Evolutionary conservation across 768 basidiomycete genomes (phyloP).

Genomic region (Leucocoprinus birnbaumii): DNA sequence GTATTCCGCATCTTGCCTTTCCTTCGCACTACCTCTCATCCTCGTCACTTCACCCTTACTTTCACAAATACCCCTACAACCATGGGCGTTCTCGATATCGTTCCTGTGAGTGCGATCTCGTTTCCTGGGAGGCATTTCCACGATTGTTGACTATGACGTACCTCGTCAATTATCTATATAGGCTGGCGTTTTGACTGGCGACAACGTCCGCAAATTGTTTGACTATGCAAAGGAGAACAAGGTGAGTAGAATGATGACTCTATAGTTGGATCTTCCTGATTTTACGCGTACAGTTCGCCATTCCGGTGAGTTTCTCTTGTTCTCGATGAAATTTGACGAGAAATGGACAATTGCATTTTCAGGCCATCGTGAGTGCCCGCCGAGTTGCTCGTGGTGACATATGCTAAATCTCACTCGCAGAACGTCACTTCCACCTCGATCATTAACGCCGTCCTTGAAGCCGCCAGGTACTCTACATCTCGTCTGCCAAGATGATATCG

Average conservation of each 20-base stretch:
- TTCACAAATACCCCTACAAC: slow-evolving; percentile 9
- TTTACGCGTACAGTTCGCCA: slow-evolving; percentile 60
- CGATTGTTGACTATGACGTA: background rate
- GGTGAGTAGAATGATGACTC: slow-evolving; percentile 38
- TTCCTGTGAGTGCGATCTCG: slow-evolving; percentile 58
- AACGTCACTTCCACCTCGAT: slow-evolving; percentile 97
- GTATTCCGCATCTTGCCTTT: slow-evolving; percentile 7
- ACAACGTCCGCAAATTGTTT: slow-evolving; percentile 92
- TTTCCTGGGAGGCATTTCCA: background rate
- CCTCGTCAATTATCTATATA: slow-evolving; percentile 26
- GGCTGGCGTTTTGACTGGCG: slow-evolving; percentile 95
- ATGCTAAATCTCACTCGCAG: slow-evolving; percentile 36
- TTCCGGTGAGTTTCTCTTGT: slow-evolving; percentile 47
- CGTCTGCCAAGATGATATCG: background rate
- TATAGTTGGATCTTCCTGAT: background rate
- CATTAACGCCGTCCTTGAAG: slow-evolving; percentile 93
- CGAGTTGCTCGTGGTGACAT: slow-evolving; percentile 9
- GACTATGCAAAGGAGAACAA: slow-evolving; percentile 89
- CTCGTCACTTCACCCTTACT: background rate
- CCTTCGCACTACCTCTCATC: slow-evolving; percentile 1
- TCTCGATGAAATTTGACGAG: background rate
- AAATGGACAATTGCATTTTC: slow-evolving; percentile 12
- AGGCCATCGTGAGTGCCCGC: slow-evolving; percentile 75
- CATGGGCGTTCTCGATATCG: slow-evolving; percentile 84
- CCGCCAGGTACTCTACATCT: slow-evolving; percentile 64